Percentiles rank a stretch among this genome's conserved stretches.
Evolutionary conservation across 1,284 basidiomycete genomes (phyloP).

Genomic region (Ustilago vetiveriae): DNA sequence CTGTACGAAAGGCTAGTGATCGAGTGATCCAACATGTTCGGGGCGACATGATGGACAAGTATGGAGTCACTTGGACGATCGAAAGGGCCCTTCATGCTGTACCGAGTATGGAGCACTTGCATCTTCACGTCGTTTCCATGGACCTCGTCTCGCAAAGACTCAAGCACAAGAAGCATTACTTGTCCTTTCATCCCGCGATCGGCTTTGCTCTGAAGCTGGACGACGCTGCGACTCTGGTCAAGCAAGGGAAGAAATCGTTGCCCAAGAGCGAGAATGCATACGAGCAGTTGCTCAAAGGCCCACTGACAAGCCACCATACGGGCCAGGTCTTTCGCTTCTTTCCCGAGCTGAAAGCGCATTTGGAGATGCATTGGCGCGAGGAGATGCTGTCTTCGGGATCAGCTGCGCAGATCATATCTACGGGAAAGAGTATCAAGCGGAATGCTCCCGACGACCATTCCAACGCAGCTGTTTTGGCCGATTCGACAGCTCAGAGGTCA

Average conservation of each 20-base stretch:
- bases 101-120: slow-evolving; percentile 71
- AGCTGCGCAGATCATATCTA: neutral
- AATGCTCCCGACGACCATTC: neutral
- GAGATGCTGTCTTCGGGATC: neutral
- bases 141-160: slow-evolving; percentile 80
- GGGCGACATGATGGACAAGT: slow-evolving; percentile 78
- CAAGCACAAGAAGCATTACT: slow-evolving; percentile 88
- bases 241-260: slow-evolving; percentile 7
- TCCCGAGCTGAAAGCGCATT: slow-evolving; percentile 39
- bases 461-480: too few relatives aligned
- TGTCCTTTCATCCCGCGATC: slow-evolving; percentile 85
- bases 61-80: slow-evolving; percentile 51
- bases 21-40: slow-evolving; percentile 72
- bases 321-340: slow-evolving; percentile 12
- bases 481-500: too few relatives aligned
- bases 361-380: slow-evolving; percentile 25
- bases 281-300: slow-evolving; percentile 33
- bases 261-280: slow-evolving; percentile 22
- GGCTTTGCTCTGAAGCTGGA: slow-evolving; percentile 86
- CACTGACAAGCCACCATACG: slow-evolving; percentile 31
- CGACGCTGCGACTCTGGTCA: slow-evolving; percentile 66
- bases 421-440: neutral
- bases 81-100: slow-evolving; percentile 82
- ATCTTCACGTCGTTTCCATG: slow-evolving; percentile 73
- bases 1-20: slow-evolving; percentile 37